phyloP scores from a whole-genome alignment of 1,284 basidiomycete species.

The Ustilago shanxiensis region DNA sequence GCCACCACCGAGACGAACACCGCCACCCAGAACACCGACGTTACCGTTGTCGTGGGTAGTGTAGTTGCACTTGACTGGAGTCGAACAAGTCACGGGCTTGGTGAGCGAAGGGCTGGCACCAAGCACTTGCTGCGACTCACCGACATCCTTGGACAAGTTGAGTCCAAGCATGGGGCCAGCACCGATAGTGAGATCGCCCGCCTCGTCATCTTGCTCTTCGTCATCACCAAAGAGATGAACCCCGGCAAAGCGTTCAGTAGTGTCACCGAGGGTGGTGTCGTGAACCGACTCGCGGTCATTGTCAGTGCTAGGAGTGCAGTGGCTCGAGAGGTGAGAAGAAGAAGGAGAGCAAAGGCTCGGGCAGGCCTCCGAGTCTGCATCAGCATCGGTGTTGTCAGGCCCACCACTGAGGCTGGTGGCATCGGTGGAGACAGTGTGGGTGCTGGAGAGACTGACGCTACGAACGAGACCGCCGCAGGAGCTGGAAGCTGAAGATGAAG shows the following conservation, averaged over 20 bases:
- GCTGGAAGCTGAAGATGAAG: slow-evolving; percentile 29
- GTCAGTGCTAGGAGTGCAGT: slow-evolving; percentile 24
- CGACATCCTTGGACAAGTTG: slow-evolving; percentile 14
- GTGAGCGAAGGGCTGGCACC: slow-evolving; percentile 1
- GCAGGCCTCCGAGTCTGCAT: slow-evolving; percentile 32
- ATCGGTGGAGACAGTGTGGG: slow-evolving; percentile 36
- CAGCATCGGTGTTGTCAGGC: slow-evolving; percentile 8
- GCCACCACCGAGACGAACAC: slow-evolving; percentile 54
- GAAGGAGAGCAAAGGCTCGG: slow-evolving; percentile 46
- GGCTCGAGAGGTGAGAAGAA: slow-evolving; percentile 21
- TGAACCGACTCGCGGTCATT: slow-evolving; percentile 19
- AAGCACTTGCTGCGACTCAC: not conserved
- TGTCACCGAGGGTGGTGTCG: slow-evolving; percentile 37
- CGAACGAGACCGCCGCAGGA: slow-evolving; percentile 28
- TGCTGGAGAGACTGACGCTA: slow-evolving; percentile 39
- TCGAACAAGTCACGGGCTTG: slow-evolving; percentile 13
- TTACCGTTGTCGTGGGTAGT: slow-evolving; percentile 64
- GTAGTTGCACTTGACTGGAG: slow-evolving; percentile 53
- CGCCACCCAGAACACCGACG: slow-evolving; percentile 62
- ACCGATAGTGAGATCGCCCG: slow-evolving; percentile 47
- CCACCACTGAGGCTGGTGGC: slow-evolving; percentile 35
- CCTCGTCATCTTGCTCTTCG: slow-evolving; percentile 26
- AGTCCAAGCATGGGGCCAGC: slow-evolving; percentile 31
- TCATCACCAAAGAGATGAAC: slow-evolving; percentile 35
- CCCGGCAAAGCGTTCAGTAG: slow-evolving; percentile 39